Evolutionary conservation across 2,329 filamentous ascomycete species (phyloP).

Genomic region (Cladosporium austrohemisphaericum): DNA sequence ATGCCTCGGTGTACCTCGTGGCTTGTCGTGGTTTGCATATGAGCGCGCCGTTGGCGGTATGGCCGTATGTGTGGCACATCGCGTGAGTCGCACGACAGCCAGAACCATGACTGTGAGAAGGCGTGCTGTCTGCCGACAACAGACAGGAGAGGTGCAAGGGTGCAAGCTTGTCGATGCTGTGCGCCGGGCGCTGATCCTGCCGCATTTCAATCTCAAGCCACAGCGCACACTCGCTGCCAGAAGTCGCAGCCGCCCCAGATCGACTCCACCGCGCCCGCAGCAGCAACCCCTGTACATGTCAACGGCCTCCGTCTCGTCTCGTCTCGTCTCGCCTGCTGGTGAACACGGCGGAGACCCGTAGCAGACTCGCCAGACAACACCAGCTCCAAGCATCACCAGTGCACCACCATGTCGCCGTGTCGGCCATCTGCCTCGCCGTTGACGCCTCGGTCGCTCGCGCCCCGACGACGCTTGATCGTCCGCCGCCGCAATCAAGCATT

Average conservation of each 20-base stretch:
- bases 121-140: no score
- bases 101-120: no score
- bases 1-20: no score
- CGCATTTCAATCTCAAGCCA: no score
- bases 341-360: conserved; percentile 12
- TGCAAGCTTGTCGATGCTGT: conserved; percentile 3
- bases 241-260: conserved; percentile 3
- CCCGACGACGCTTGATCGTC: conserved; percentile 1
- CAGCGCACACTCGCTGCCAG: background rate
- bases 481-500: background rate
- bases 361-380: background rate
- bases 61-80: no score
- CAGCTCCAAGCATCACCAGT: background rate
- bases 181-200: background rate
- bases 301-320: background rate
- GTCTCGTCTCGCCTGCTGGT: background rate
- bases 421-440: background rate
- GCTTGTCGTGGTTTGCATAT: no score
- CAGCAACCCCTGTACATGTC: conserved; percentile 10
- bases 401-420: conserved; percentile 3
- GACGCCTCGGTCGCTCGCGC: conserved; percentile 6
- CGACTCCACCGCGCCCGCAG: background rate
- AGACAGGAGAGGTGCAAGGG: no score
- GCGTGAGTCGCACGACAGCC: no score
- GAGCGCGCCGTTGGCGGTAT: no score